phyloP scores from a whole-genome alignment of 345 rosid genomes.

The Euphorbia tirucalli region DNA sequence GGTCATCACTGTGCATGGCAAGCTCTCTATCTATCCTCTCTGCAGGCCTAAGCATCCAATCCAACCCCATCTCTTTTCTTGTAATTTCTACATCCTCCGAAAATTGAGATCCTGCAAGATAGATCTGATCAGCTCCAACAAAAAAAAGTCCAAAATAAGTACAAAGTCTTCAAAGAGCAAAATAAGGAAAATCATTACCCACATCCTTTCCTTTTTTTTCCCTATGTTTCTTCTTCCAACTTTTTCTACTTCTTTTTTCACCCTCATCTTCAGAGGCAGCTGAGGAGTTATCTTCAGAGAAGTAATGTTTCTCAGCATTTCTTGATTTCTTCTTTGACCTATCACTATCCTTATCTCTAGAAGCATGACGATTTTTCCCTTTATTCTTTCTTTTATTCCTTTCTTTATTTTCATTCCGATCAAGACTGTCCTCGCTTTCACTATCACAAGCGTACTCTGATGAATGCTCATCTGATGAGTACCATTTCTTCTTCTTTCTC shows the following conservation, averaged over 20 bases:
- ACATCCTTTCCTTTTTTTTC: constrained; percentile 11
- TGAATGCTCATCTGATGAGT: constrained; percentile 50
- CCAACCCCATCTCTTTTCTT: constrained; percentile 74
- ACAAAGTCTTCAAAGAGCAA: neutral
- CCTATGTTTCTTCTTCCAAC: constrained; percentile 26
- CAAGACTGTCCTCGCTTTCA: constrained; percentile 26
- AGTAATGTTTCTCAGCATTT: constrained; percentile 21
- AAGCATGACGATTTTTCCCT: constrained; percentile 19
- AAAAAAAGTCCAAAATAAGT: neutral
- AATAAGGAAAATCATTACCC: constrained; percentile 17
- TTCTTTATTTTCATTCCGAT: constrained; percentile 17
- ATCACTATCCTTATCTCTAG: constrained; percentile 10
- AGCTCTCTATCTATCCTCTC: constrained; percentile 37
- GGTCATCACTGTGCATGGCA: constrained; percentile 27
- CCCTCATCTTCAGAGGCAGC: constrained; percentile 31
- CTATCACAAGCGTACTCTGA: constrained; percentile 21
- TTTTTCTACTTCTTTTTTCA: constrained; percentile 20
- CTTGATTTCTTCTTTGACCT: constrained; percentile 29
- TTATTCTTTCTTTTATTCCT: constrained; percentile 28
- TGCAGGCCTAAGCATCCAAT: constrained; percentile 81
- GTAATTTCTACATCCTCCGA: constrained; percentile 42
- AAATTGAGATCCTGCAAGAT: constrained; percentile 13
- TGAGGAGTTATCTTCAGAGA: constrained; percentile 30
- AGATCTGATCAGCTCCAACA: neutral
- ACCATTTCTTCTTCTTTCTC: constrained; percentile 64